These are phyloP conservation scores for Colletotrichum destructivum DNA, from an alignment of 2,329 filamentous ascomycete species.

Conservation along the genomic window DNA sequence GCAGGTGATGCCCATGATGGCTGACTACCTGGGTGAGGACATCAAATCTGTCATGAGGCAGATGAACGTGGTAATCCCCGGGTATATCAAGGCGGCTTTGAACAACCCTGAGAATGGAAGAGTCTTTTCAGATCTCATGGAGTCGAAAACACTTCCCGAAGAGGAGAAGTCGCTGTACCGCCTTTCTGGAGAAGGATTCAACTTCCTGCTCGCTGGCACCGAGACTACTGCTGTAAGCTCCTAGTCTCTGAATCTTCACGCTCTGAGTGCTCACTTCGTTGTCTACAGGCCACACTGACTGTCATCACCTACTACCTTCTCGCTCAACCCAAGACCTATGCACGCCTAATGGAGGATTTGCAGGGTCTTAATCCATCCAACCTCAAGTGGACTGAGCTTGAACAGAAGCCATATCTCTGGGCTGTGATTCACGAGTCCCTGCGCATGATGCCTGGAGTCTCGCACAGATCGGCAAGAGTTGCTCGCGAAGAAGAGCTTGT, in stretches of 20 bases:
- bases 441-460: conserved; percentile 45
- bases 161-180: conserved; percentile 39
- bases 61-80: conserved; percentile 47
- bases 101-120: conserved; percentile 45
- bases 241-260: no score
- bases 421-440: conserved; percentile 46
- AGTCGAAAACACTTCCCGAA: conserved; percentile 43
- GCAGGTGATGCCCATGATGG: conserved; percentile 46
- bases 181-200: conserved; percentile 37
- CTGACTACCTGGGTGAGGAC: conserved; percentile 46
- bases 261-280: neutral
- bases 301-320: conserved; percentile 50
- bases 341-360: conserved; percentile 48
- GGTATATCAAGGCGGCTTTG: conserved; percentile 45
- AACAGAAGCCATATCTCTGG: conserved; percentile 57
- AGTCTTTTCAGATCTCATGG: conserved; percentile 49
- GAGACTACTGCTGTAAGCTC: conserved; percentile 59
- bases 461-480: conserved; percentile 42
- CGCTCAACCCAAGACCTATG: conserved; percentile 44
- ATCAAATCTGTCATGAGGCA: conserved; percentile 47
- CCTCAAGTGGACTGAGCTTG: conserved; percentile 50
- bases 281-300: conserved; percentile 46
- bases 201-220: conserved; percentile 68
- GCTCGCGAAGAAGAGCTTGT: conserved; percentile 45
- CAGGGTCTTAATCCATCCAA: conserved; percentile 44